Base-by-base conservation (phyloP, 1,284 basidiomycete genomes). In the Pholiota adiposa region DNA sequence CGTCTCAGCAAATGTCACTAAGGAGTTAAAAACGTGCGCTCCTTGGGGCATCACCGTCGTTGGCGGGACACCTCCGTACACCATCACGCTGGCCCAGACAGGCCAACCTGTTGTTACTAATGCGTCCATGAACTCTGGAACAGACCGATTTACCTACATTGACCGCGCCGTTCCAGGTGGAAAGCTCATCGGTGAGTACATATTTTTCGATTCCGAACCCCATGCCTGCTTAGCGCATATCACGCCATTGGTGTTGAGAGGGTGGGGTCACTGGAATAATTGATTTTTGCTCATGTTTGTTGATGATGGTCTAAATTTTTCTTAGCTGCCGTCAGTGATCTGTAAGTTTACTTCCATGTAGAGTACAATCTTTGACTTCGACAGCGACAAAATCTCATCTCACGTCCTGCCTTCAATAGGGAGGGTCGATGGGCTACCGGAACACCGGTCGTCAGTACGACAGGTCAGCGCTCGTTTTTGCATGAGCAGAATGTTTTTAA, bases 31-130 rank as follows among this genome's bases (percentile, higher is more conserved):
- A 23, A 81, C 83, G 2, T 85, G 83, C 63, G 69, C 81, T 12
- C 76, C 75, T 8, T 80, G 81, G 78, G 78, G 78, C 11, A 64
- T 85, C 5, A 72, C 72, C 1, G 75, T 84, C 41, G 72, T 67
- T 2, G 82, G 81, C 5, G 83, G 83, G 2, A 68, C 68, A 8
- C 76, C 75, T 36, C 83, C 83, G 0, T 85, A 83, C 69, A 78
- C 67, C 29, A 61, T 84, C 9, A 76, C 79, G 1, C 66, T 85
- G 18, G 75, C 73, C 7, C 73, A 78, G 3, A 46, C 75, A n/a
- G 72, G 72, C 51, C 76, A 79, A 0, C 72, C 77, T 5, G 65
- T 73, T 4, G 70, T 80, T 23, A 82, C 80, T 3, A 83, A 83
- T 65, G 73, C 79, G 21, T 79, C 81, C 0, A 65, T 83, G 65